Percentiles rank a stretch among this genome's conserved stretches.
phyloP scores from a whole-genome alignment of 257 asterid genomes.

The Salvia splendens region DNA sequence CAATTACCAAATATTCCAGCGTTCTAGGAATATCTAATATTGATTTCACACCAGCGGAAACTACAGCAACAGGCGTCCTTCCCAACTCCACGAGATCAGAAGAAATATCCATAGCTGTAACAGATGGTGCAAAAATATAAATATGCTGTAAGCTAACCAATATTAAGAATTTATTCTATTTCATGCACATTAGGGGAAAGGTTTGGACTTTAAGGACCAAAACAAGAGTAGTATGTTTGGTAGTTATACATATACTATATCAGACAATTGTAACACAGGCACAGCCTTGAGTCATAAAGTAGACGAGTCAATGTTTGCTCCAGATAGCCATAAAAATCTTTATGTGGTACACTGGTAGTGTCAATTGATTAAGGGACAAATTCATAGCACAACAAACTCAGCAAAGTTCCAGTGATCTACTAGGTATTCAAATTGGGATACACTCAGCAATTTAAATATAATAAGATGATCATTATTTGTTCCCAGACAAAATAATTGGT shows the following conservation, averaged over 20 bases:
- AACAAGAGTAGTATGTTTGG: neutral
- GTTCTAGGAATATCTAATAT: constrained; percentile 91
- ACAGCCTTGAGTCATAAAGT: neutral
- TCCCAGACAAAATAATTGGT: neutral
- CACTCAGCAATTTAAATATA: neutral
- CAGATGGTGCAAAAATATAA: constrained; percentile 17
- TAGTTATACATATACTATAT: neutral
- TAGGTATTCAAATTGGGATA: neutral
- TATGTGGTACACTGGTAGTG: neutral
- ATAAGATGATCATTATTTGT: neutral
- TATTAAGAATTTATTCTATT: neutral
- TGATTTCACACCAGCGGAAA: constrained; percentile 93
- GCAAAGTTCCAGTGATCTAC: neutral
- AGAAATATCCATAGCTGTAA: constrained; percentile 90
- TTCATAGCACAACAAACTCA: neutral
- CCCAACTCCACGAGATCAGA: constrained; percentile 96
- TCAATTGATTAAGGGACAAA: constrained; percentile 14
- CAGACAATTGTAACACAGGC: constrained; percentile 12
- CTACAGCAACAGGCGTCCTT: constrained; percentile 83
- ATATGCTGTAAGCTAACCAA: constrained; percentile 13
- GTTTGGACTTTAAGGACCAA: neutral
- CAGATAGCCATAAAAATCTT: neutral
- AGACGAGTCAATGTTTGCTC: neutral
- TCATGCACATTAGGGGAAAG: neutral
- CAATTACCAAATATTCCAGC: constrained; percentile 80